phyloP scores from a whole-genome alignment of 2,329 filamentous ascomycete genomes.

The Alternaria panax region DNA sequence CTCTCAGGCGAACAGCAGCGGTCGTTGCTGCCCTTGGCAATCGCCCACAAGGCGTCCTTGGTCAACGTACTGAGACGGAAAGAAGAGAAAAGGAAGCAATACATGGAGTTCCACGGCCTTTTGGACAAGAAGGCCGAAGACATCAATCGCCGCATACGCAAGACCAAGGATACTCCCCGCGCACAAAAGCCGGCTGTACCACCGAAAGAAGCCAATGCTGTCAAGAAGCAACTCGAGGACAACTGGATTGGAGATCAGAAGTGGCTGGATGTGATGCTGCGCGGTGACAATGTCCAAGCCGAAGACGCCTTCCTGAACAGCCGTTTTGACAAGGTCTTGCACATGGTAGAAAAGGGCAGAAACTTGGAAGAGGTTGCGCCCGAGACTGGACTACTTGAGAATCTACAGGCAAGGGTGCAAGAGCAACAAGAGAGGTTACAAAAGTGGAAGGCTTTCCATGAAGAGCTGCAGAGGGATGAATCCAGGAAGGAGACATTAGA shows the following conservation, averaged over 20 bases:
- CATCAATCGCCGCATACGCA: slow-evolving; percentile 63
- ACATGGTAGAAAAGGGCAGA: slow-evolving; percentile 66
- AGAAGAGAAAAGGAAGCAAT: slow-evolving; percentile 65
- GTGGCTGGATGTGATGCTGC: slow-evolving; percentile 75
- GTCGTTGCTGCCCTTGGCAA: slow-evolving; percentile 68
- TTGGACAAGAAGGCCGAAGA: slow-evolving; percentile 69
- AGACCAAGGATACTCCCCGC: slow-evolving; percentile 36
- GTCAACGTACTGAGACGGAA: slow-evolving; percentile 66
- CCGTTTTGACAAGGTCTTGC: slow-evolving; percentile 76
- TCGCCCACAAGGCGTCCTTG: slow-evolving; percentile 76
- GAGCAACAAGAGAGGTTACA: slow-evolving; percentile 72
- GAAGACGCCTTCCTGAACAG: slow-evolving; percentile 70
- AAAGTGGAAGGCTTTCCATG: slow-evolving; percentile 76
- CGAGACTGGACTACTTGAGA: slow-evolving; percentile 67
- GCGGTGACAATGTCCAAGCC: slow-evolving; percentile 66
- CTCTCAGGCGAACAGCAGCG: slow-evolving; percentile 44
- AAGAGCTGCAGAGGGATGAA: slow-evolving; percentile 38
- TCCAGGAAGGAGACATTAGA: background rate
- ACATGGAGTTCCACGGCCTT: slow-evolving; percentile 68
- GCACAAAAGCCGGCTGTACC: slow-evolving; percentile 40
- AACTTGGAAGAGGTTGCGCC: slow-evolving; percentile 64
- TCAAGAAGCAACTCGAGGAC: slow-evolving; percentile 69
- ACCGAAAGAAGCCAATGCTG: slow-evolving; percentile 37
- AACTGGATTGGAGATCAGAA: slow-evolving; percentile 81
- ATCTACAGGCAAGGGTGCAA: slow-evolving; percentile 72